These are phyloP conservation scores for Liquidambar formosana DNA, from an alignment of 164 flowering plant species.

Conservation along the genomic window DNA sequence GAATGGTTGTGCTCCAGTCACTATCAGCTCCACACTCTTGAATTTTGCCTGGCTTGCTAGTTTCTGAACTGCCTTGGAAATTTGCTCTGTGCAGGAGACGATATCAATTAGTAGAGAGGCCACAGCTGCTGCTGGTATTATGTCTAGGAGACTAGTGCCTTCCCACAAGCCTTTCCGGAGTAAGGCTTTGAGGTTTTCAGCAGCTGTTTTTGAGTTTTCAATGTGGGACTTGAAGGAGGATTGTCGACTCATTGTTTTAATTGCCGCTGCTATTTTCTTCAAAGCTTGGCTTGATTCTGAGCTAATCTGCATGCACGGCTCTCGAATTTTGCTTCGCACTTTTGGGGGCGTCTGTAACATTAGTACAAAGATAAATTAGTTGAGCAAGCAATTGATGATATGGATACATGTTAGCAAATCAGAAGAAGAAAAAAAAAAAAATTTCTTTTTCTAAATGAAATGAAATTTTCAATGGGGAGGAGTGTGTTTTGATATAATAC, in stretches of 20 bases:
- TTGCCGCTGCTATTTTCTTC: constrained; percentile 31
- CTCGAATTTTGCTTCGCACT: constrained; percentile 32
- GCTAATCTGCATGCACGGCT: constrained; percentile 39
- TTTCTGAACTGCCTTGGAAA: constrained; percentile 35
- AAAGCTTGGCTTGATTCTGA: constrained; percentile 29
- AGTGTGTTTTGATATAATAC: too few relatives aligned
- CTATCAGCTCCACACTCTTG: too few relatives aligned
- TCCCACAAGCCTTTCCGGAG: constrained; percentile 26
- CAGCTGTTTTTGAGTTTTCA: constrained; percentile 23
- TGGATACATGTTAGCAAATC: too few relatives aligned
- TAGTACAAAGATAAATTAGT: too few relatives aligned
- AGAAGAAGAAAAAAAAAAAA: too few relatives aligned
- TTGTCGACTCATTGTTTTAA: constrained; percentile 31
- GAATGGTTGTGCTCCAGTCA: too few relatives aligned
- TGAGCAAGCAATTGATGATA: too few relatives aligned
- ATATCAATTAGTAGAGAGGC: constrained; percentile 39
- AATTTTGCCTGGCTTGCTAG: constrained; percentile 30
- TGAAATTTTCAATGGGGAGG: too few relatives aligned
- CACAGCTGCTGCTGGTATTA: constrained; percentile 33
- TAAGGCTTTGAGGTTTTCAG: constrained; percentile 30
- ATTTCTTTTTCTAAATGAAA: too few relatives aligned
- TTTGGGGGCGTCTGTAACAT: constrained; percentile 30
- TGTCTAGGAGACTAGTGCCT: constrained; percentile 24
- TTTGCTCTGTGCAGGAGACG: constrained; percentile 28
- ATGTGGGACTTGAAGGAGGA: constrained; percentile 14